Evolutionary conservation across 2,329 filamentous ascomycete genomes (phyloP).

Genomic region (Emergomyces orientalis): DNA sequence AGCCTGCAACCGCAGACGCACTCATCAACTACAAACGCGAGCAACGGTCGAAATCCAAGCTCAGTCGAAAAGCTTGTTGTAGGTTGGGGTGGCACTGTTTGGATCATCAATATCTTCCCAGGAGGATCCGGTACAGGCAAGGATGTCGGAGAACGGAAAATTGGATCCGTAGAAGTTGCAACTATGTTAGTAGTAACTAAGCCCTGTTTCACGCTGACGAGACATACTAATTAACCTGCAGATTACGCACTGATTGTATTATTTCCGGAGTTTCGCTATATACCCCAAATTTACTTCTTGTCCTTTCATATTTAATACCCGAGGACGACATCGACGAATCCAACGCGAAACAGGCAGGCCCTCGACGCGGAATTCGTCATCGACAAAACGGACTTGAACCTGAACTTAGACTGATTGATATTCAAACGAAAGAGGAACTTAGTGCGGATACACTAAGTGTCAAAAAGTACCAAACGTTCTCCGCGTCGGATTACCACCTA

Average conservation of each 20-base stretch:
- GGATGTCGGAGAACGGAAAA: conserved; percentile 57
- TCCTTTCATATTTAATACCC: conserved; percentile 79
- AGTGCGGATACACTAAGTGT: conserved; percentile 80
- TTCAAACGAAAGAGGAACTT: conserved; percentile 70
- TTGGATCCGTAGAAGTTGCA: conserved; percentile 78
- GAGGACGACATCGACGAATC: conserved; percentile 52
- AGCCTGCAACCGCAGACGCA: conserved; percentile 24
- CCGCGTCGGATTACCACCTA: conserved; percentile 85
- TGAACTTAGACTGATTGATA: conserved; percentile 82
- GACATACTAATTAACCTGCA: conserved; percentile 35
- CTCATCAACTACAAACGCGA: conserved; percentile 17
- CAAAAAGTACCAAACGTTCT: conserved; percentile 75
- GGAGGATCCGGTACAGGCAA: conserved; percentile 59
- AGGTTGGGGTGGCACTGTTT: conserved; percentile 92
- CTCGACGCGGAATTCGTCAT: conserved; percentile 56
- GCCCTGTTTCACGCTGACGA: conserved; percentile 15
- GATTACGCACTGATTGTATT: conserved; percentile 91
- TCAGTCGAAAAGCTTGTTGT: conserved; percentile 67
- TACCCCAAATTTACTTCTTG: conserved; percentile 79
- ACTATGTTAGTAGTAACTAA: conserved; percentile 62
- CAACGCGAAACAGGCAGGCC: conserved; percentile 27
- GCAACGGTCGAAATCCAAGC: conserved; percentile 13
- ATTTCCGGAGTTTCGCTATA: conserved; percentile 96
- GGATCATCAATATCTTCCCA: conserved; percentile 85
- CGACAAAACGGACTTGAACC: conserved; percentile 74